Conservation (phyloP, 768 basidiomycete genomes). For the Russula brevipes region DNA sequence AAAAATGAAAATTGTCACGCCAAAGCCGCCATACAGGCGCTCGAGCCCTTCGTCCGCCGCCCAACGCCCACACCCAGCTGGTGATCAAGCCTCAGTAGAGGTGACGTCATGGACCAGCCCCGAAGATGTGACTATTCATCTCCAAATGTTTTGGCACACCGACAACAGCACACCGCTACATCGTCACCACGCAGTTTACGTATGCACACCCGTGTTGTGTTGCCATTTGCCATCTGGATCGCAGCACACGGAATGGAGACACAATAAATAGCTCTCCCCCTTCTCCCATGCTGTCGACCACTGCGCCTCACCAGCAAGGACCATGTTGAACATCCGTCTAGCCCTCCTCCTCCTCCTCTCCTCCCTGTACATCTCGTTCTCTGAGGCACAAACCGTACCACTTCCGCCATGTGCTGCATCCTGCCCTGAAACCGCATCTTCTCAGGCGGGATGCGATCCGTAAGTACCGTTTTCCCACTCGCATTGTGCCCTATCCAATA, state of each 20-base stretch:
- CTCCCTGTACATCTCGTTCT: neutral
- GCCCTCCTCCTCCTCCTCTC: neutral
- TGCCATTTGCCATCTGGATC: neutral
- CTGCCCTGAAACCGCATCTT: neutral
- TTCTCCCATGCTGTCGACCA: too few species aligned
- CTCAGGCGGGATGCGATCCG: neutral
- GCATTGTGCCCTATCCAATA: too few species aligned
- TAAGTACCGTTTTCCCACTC: neutral
- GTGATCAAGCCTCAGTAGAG: too few species aligned
- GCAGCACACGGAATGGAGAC: neutral
- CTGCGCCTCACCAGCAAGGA: neutral
- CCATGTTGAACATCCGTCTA: neutral
- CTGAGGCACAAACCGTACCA: neutral
- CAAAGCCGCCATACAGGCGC: too few species aligned
- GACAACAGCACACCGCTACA: too few species aligned
- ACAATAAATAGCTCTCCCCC: constrained; percentile 3
- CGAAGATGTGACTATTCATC: neutral
- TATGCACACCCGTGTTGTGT: too few species aligned
- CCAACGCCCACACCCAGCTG: too few species aligned
- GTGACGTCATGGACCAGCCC: neutral
- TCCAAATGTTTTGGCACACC: neutral
- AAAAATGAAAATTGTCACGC: too few species aligned
- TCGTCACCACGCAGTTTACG: neutral
- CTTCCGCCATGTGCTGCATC: neutral
- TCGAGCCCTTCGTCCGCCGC: too few species aligned